Evolutionary conservation across 1,284 basidiomycete species (phyloP).

Genomic region (Fistulinella staudtii): DNA sequence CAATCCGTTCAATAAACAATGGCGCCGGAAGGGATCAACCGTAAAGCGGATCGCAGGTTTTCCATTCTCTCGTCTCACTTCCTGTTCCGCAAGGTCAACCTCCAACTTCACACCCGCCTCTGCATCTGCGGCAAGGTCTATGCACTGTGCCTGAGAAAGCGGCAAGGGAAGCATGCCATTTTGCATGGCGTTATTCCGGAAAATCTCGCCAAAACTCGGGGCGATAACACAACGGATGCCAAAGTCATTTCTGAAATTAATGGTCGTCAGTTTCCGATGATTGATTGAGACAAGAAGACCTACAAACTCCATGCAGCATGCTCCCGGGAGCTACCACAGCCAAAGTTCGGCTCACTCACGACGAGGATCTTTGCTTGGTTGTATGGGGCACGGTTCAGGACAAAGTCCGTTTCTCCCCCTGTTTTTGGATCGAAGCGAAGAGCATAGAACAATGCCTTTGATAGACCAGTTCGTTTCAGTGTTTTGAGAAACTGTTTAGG

Average conservation of each 20-base stretch:
- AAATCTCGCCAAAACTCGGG: conserved; percentile 93
- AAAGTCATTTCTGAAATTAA: conserved; percentile 76
- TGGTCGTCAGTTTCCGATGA: conserved; percentile 5
- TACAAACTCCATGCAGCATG: conserved; percentile 95
- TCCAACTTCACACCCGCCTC: conserved; percentile 77
- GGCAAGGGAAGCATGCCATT: conserved; percentile 92
- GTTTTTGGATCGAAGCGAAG: conserved; percentile 80
- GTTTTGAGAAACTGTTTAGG: conserved; percentile 97
- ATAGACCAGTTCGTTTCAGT: conserved; percentile 88
- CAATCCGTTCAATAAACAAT: conserved; percentile 89
- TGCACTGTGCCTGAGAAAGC: conserved; percentile 76
- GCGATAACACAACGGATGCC: conserved; percentile 92
- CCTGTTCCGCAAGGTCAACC: conserved; percentile 86
- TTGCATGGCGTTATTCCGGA: conserved; percentile 90
- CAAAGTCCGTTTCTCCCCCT: conserved; percentile 80
- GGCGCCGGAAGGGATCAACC: conserved; percentile 84
- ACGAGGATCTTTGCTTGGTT: conserved; percentile 81
- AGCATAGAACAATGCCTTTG: conserved; percentile 85
- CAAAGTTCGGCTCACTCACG: conserved; percentile 90
- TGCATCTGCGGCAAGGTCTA: conserved; percentile 76
- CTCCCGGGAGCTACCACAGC: conserved; percentile 91
- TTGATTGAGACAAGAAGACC: conserved; percentile 32
- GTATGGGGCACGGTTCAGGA: conserved; percentile 86
- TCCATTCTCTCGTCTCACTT: conserved; percentile 76
- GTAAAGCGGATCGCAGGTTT: conserved; percentile 71